These are phyloP conservation scores for Hymenoscyphus fructigenus DNA, from an alignment of 2,329 filamentous ascomycete genomes.

Conservation along the genomic window DNA sequence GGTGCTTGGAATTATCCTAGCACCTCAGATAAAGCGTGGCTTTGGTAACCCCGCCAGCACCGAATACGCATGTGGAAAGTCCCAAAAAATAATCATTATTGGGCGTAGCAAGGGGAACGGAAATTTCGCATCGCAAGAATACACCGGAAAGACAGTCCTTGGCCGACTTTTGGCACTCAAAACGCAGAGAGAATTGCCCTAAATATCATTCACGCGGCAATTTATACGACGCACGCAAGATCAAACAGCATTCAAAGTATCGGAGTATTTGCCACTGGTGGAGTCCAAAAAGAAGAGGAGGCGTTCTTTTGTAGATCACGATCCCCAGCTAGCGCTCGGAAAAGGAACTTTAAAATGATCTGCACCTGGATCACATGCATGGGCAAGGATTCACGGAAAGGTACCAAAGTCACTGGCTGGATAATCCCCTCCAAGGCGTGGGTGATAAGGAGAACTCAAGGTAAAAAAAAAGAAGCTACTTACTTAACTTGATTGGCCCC, in stretches of 20 bases:
- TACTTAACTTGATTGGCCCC: no score
- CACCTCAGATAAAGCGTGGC: neutral
- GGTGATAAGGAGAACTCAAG: no score
- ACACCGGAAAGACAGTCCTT: neutral
- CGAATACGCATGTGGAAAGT: neutral
- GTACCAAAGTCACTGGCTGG: neutral
- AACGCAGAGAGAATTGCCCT: neutral
- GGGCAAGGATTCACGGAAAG: neutral
- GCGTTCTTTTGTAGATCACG: neutral
- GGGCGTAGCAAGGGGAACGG: no score
- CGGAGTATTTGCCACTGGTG: neutral
- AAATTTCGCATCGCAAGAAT: neutral
- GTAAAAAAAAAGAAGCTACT: no score
- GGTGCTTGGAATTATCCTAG: no score
- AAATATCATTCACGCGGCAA: neutral
- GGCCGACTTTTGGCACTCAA: neutral
- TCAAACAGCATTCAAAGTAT: neutral
- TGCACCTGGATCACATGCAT: neutral
- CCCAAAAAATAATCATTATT: no score
- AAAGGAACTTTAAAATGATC: constrained; percentile 1
- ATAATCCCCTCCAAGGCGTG: no score
- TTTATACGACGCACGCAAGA: neutral
- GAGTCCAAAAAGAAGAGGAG: neutral
- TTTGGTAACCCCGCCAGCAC: neutral
- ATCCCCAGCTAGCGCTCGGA: neutral